Evolutionary conservation across 805 yeast genomes (phyloP).

Genomic region (Trichomonascus vanleenenianus): DNA sequence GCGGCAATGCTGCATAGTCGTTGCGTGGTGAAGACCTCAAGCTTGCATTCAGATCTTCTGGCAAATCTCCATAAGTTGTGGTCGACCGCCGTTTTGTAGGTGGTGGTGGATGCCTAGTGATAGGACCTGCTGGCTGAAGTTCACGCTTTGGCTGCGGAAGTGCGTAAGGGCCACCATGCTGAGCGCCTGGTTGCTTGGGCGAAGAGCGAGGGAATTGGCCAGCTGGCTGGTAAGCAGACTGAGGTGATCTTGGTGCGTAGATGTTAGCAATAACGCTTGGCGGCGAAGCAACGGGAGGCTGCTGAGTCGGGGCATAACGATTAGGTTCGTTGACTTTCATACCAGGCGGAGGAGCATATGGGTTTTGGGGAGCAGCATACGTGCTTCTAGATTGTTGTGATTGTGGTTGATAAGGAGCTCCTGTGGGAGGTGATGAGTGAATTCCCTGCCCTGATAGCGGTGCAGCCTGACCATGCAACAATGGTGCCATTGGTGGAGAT

Average conservation of each 20-base stretch:
- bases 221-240: background rate
- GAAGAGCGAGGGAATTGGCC: background rate
- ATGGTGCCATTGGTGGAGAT: constrained; percentile 1
- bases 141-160: background rate
- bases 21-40: background rate
- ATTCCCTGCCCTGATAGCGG: background rate
- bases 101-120: background rate
- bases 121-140: too few species aligned
- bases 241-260: background rate
- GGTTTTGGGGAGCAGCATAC: constrained; percentile 13
- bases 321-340: background rate
- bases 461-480: background rate
- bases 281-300: background rate
- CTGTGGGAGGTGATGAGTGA: background rate
- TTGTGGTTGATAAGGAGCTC: constrained; percentile 8
- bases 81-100: background rate
- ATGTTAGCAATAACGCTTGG: background rate
- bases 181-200: background rate
- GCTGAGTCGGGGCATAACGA: constrained; percentile 1
- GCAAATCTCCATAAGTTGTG: background rate
- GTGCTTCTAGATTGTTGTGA: constrained; percentile 1
- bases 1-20: background rate
- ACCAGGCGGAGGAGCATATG: constrained; percentile 12
- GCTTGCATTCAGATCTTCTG: background rate
- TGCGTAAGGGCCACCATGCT: background rate